phyloP scores from a whole-genome alignment of 2,329 filamentous ascomycete genomes.

The Lecanicillium sp. region DNA sequence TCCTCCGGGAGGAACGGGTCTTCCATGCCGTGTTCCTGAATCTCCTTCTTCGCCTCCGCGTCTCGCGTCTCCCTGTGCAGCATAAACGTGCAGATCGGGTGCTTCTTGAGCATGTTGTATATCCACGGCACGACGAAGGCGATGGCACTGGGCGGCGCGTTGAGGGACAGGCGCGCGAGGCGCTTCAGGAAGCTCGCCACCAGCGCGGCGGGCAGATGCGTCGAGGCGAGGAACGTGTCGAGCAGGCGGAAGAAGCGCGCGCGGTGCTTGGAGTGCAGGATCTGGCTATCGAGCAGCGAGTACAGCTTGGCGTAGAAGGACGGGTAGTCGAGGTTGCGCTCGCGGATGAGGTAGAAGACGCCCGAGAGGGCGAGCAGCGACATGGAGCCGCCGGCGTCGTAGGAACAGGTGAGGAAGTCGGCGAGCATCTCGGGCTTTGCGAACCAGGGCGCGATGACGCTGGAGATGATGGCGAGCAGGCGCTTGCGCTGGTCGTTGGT shows the following conservation, averaged over 20 bases:
- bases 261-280: slow-evolving; percentile 90
- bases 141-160: slow-evolving; percentile 82
- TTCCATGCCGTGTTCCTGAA: slow-evolving; percentile 53
- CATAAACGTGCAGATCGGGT: slow-evolving; percentile 93
- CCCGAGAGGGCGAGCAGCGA: slow-evolving; percentile 86
- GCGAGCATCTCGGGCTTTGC: slow-evolving; percentile 80
- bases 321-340: slow-evolving; percentile 93
- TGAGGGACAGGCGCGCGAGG: slow-evolving; percentile 76
- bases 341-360: slow-evolving; percentile 88
- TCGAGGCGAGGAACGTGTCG: slow-evolving; percentile 83
- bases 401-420: slow-evolving; percentile 95
- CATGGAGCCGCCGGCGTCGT: slow-evolving; percentile 77
- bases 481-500: slow-evolving; percentile 71
- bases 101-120: slow-evolving; percentile 87
- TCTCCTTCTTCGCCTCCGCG: slow-evolving; percentile 47
- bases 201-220: slow-evolving; percentile 83
- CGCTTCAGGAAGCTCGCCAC: slow-evolving; percentile 96
- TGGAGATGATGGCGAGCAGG: slow-evolving; percentile 68
- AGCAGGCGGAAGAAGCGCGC: slow-evolving; percentile 89
- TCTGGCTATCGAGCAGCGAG: slow-evolving; percentile 75
- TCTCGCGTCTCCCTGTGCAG: slow-evolving; percentile 70
- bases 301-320: slow-evolving; percentile 93
- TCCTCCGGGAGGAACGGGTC: slow-evolving; percentile 78
- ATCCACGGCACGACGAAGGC: slow-evolving; percentile 87
- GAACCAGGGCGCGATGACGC: slow-evolving; percentile 84